Conservation (phyloP, 1,284 basidiomycete genomes). For the Thelephora terrestris region DNA sequence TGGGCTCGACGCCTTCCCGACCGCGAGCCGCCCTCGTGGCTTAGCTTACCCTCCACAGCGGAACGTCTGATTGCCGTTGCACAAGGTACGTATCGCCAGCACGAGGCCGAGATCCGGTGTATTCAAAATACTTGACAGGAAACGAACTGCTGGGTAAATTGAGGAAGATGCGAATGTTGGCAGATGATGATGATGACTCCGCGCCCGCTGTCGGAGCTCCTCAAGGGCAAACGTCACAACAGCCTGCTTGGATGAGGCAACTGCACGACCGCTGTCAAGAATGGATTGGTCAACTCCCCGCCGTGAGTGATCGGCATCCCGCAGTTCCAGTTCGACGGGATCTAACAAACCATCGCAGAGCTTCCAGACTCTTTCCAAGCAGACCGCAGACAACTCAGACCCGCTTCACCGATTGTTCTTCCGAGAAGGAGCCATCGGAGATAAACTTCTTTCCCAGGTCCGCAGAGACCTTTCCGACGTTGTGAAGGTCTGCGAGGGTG, state of each 20-base stretch:
- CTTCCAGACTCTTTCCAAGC: slow-evolving; percentile 53
- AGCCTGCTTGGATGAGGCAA: slow-evolving; percentile 89
- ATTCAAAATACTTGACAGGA: slow-evolving; percentile 35
- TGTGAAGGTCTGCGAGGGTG: slow-evolving; percentile 76
- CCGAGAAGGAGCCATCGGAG: slow-evolving; percentile 79
- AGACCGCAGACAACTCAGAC: slow-evolving; percentile 62
- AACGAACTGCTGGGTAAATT: slow-evolving; percentile 76
- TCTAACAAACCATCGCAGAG: slow-evolving; percentile 30
- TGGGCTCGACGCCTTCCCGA: slow-evolving; percentile 87
- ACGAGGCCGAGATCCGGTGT: neutral
- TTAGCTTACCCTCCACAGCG: slow-evolving; percentile 83
- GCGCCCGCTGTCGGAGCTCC: slow-evolving; percentile 35
- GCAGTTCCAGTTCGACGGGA: slow-evolving; percentile 4
- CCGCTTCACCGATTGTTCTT: slow-evolving; percentile 83
- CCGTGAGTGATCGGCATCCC: slow-evolving; percentile 34
- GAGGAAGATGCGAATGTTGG: slow-evolving; percentile 84
- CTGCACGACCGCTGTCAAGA: slow-evolving; percentile 72
- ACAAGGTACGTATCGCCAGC: slow-evolving; percentile 53
- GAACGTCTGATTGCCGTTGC: slow-evolving; percentile 85
- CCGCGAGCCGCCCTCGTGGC: slow-evolving; percentile 86
- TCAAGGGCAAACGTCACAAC: slow-evolving; percentile 56
- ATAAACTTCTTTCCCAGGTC: slow-evolving; percentile 67
- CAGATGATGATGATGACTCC: slow-evolving; percentile 80
- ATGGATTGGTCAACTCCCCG: slow-evolving; percentile 72
- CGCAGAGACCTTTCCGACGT: slow-evolving; percentile 74